A percentile compares a stretch with the other conserved stretches of the same genome.
These are phyloP conservation scores for Hemisphaericaspora lyxosophila DNA, from an alignment of 1,139 yeast genomes.

Conservation along the genomic window DNA sequence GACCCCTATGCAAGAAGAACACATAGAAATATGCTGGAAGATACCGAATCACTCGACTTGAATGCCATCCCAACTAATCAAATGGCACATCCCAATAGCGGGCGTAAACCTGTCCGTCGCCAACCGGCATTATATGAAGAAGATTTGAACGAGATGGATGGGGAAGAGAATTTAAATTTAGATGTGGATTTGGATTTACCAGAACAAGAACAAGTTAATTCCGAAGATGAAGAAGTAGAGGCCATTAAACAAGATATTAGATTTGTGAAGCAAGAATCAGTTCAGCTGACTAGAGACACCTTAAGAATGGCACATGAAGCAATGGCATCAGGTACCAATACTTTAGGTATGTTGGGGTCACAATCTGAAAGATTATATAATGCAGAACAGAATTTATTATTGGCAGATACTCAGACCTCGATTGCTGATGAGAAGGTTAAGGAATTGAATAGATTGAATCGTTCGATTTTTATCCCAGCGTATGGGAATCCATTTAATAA, in stretches of 20 bases:
- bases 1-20: slow-evolving; percentile 12
- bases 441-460: slow-evolving; percentile 75
- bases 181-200: slow-evolving; percentile 49
- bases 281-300: slow-evolving; percentile 83
- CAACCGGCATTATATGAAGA: slow-evolving; percentile 20
- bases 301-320: slow-evolving; percentile 88
- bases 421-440: slow-evolving; percentile 83
- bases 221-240: slow-evolving; percentile 86
- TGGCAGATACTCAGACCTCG: slow-evolving; percentile 79
- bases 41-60: slow-evolving; percentile 42
- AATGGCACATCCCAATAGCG: slow-evolving; percentile 20
- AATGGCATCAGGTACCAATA: slow-evolving; percentile 84
- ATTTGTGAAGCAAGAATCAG: slow-evolving; percentile 84
- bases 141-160: slow-evolving; percentile 40
- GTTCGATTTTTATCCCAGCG: slow-evolving; percentile 82
- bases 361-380: slow-evolving; percentile 84
- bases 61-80: slow-evolving; percentile 42
- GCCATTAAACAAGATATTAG: slow-evolving; percentile 81
- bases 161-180: slow-evolving; percentile 33
- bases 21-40: slow-evolving; percentile 12
- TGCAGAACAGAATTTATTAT: slow-evolving; percentile 73
- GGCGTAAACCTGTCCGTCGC: slow-evolving; percentile 26
- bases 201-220: slow-evolving; percentile 47
- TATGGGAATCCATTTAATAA: slow-evolving; percentile 85
- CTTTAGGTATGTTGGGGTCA: slow-evolving; percentile 88